Percentiles rank a stretch among this genome's conserved stretches.
These are phyloP conservation scores for Dryadomyces quercus-mongolicae DNA, from an alignment of 2,329 filamentous ascomycete genomes.

Conservation along the genomic window DNA sequence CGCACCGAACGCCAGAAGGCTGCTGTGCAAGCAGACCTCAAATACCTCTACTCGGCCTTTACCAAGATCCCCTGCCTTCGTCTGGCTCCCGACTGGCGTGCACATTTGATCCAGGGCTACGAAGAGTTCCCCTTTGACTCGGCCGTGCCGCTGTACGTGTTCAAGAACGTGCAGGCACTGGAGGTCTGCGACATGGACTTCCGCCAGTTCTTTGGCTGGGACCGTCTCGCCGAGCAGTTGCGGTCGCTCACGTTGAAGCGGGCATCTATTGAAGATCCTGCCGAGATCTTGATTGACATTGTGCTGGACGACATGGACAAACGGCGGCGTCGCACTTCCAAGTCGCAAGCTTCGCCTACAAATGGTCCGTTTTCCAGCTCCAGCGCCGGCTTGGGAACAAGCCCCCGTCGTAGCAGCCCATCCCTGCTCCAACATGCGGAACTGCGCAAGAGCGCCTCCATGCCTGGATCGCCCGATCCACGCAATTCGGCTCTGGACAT, in stretches of 20 bases:
- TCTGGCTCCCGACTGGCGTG: conserved; percentile 84
- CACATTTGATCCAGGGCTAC: conserved; percentile 79
- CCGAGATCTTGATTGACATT: conserved; percentile 82
- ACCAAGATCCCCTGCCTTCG: conserved; percentile 93
- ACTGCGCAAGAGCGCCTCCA: conserved; percentile 53
- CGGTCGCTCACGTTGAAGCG: conserved; percentile 81
- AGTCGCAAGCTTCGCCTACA: conserved; percentile 69
- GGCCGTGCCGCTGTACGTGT: conserved; percentile 87
- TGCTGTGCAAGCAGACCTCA: conserved; percentile 73
- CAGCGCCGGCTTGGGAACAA: conserved; percentile 21
- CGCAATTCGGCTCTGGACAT: conserved; percentile 35
- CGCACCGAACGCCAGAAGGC: conserved; percentile 85
- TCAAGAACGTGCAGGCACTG: conserved; percentile 91
- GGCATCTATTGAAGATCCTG: conserved; percentile 77
- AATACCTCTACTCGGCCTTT: conserved; percentile 95
- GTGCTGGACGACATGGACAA: conserved; percentile 95
- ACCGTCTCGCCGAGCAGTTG: conserved; percentile 81
- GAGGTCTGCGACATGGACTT: conserved; percentile 96
- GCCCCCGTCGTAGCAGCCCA: conserved; percentile 52
- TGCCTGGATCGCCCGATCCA: conserved; percentile 49
- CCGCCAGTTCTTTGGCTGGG: conserved; percentile 95
- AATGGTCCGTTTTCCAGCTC: conserved; percentile 36
- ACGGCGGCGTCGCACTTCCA: conserved; percentile 75
- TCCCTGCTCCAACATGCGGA: conserved; percentile 49
- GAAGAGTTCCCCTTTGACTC: conserved; percentile 98